phyloP scores from a whole-genome alignment of 345 rosid species.

The Hypericum androsaemum region DNA sequence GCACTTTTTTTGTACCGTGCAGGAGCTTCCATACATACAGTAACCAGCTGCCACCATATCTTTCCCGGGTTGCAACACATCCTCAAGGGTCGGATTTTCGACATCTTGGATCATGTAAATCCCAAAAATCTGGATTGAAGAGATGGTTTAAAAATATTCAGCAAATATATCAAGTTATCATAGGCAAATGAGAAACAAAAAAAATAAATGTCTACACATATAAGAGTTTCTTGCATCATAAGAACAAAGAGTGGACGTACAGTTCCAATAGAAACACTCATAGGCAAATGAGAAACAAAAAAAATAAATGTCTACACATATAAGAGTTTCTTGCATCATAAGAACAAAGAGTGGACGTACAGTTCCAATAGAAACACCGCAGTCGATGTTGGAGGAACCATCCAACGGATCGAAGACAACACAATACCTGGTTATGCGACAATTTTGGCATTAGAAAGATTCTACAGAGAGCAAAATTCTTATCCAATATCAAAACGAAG shows the following conservation, averaged over 20 bases:
- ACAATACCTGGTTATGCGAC: slow-evolving; percentile 51
- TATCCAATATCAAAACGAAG: not conserved
- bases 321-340: slow-evolving; percentile 4
- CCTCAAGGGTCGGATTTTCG: slow-evolving; percentile 63
- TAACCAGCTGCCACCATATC: slow-evolving; percentile 95
- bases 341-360: not conserved
- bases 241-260: not conserved
- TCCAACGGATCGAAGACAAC: slow-evolving; percentile 97
- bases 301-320: not conserved
- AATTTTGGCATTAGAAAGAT: not conserved
- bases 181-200: slow-evolving; percentile 7
- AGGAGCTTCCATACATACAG: slow-evolving; percentile 99
- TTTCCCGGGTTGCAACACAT: slow-evolving; percentile 85
- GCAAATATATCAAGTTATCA: slow-evolving; percentile 16
- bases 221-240: slow-evolving; percentile 4
- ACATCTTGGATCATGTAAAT: slow-evolving; percentile 60
- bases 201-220: not conserved
- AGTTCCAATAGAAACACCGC: slow-evolving; percentile 97
- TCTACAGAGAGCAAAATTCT: not conserved
- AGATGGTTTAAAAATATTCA: slow-evolving; percentile 19
- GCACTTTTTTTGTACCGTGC: slow-evolving; percentile 52
- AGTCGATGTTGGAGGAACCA: slow-evolving; percentile 96
- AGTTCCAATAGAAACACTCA: slow-evolving; percentile 25
- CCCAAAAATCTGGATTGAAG: slow-evolving; percentile 72
- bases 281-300: slow-evolving; percentile 7